Evolutionary conservation across 768 basidiomycete genomes (phyloP), one percentile per base, ranked within the genome.

Genomic region (Lentinula boryana): DNA sequence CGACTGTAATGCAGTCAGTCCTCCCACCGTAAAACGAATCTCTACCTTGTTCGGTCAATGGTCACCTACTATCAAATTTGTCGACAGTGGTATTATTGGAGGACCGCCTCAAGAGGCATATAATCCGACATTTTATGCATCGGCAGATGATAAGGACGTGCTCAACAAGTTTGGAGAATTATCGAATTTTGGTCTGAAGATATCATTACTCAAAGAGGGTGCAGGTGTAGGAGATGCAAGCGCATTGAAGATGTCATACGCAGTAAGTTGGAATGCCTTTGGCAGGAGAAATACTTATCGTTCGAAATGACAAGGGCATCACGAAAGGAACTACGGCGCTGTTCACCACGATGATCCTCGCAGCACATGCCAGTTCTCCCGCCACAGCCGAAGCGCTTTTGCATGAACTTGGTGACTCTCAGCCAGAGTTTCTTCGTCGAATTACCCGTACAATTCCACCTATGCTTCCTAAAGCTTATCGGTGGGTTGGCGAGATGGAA

Each of bases 201-300:
- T 82, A 9, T 77, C 75, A 15, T 68, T 74, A 3, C 65, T 86
- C 64, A 75, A 68, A 46, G 81, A 81, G 57, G 80, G 77, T 32
- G 73, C 74, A 0, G 78, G 78, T 2, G 72, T 84, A 23, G 83
- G 85, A 4, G 83, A 81, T 63, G 85, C 84, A 1, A 86, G 84
- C 62, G 83, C 83, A 5, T 67, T 86, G 62, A 86, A 86, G 70
- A 84, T 85, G 84, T 82, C 83, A 18, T 84, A 86, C 69, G 81
- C 80, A 53, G 84, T 85, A 57, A 67, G 79, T 71, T n/a, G 52
- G 23, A 44, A n/a, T 18, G 5, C 18, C 40, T 40, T 13, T n/a
- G 33, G 15, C n/a, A 9, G 32, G 5, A 35, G 12, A 15, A 53
- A 46, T 36, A 33, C 50, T 54, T 51, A 61, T 16, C 44, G 48